These are phyloP conservation scores for Globisporangium sylvaticum DNA, from an alignment of 352 stramenopile species.

Conservation along the genomic window DNA sequence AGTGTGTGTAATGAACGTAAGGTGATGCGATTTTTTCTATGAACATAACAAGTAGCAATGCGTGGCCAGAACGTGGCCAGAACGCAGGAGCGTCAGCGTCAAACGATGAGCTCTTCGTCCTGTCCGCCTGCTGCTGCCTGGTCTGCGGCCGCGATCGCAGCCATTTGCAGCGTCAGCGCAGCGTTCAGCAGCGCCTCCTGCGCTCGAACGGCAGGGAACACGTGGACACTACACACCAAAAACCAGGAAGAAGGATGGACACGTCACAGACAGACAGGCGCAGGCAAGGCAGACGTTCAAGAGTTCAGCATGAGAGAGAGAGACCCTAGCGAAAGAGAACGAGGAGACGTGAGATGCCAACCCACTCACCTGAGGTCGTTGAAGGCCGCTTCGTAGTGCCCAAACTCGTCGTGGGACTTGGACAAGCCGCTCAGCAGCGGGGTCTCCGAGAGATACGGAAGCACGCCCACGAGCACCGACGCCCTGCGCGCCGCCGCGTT, in stretches of 20 bases:
- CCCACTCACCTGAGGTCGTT: slow-evolving; percentile 55
- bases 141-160: background rate
- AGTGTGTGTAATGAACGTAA: too few relatives aligned
- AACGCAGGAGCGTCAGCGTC: too few relatives aligned
- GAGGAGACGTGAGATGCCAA: background rate
- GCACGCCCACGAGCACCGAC: slow-evolving; percentile 42
- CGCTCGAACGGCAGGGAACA: slow-evolving; percentile 10
- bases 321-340: background rate
- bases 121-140: background rate
- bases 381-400: slow-evolving; percentile 68
- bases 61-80: too few relatives aligned
- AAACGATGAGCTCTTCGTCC: slow-evolving; percentile 12
- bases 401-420: slow-evolving; percentile 51
- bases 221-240: slow-evolving; percentile 14
- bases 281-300: background rate
- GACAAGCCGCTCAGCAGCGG: slow-evolving; percentile 33
- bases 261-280: background rate
- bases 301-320: too few relatives aligned
- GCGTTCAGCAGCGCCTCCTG: slow-evolving; percentile 10
- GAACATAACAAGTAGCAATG: too few relatives aligned
- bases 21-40: background rate
- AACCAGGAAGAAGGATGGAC: background rate
- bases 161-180: slow-evolving; percentile 9
- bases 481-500: slow-evolving; percentile 30
- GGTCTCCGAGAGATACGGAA: slow-evolving; percentile 50